Conservation (phyloP, 225 moss, liverwort and hornwort genomes). For the Sphagnum contortum region DNA sequence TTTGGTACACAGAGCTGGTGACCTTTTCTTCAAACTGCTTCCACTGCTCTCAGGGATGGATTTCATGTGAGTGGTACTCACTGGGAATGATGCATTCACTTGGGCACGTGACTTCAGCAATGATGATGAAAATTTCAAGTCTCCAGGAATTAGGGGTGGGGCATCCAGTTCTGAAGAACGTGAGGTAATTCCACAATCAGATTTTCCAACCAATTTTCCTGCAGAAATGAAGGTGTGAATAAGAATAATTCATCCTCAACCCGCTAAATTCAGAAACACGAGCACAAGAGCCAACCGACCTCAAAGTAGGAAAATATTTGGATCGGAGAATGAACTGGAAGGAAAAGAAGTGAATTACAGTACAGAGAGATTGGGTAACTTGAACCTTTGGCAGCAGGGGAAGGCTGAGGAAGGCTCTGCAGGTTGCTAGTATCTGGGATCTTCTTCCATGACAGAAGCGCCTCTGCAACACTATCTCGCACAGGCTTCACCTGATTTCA, state of each 20-base stretch:
- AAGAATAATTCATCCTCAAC: too few species aligned
- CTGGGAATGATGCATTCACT: conserved; percentile 17
- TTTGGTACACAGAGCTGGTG: conserved; percentile 33
- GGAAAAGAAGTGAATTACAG: too few species aligned
- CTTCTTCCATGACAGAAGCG: conserved; percentile 72
- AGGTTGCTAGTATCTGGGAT: conserved; percentile 21
- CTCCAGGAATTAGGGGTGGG: conserved; percentile 6
- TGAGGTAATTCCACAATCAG: conserved; percentile 7
- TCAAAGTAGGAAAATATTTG: too few species aligned
- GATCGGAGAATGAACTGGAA: too few species aligned
- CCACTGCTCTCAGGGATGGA: conserved; percentile 23
- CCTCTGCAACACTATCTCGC: conserved; percentile 62
- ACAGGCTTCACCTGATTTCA: conserved; percentile 64
- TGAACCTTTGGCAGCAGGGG: too few species aligned
- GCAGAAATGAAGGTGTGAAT: too few species aligned
- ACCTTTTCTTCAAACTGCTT: conserved; percentile 25
- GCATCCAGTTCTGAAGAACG: conserved; percentile 5
- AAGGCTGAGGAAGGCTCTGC: background rate
- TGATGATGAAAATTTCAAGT: conserved; percentile 12
- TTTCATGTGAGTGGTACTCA: background rate
- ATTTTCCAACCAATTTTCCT: too few species aligned
- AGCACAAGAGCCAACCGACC: too few species aligned
- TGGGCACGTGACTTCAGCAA: conserved; percentile 16
- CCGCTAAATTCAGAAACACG: too few species aligned
- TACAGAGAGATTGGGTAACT: too few species aligned